Evolutionary conservation across 306 rosid species (phyloP), one percentile per base, ranked within the genome.

Genomic region (Pachyrhizus erosus): DNA sequence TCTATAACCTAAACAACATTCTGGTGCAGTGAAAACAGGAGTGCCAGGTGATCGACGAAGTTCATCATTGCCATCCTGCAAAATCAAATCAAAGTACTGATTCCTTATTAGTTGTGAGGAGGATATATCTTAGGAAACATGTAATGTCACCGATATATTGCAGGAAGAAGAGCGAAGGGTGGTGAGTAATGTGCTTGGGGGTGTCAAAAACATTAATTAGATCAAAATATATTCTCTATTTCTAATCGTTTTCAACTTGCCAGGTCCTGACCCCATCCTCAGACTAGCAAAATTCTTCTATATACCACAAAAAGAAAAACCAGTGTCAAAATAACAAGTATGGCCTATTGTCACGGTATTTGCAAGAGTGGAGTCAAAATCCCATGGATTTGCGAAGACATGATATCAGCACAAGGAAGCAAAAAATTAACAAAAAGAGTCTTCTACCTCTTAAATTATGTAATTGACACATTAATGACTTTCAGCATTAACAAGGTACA

Each of bases 11-110:
- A 96, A 85, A 85, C 97, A 92, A 83, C 99, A 96, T 85, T 96
- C 99, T 26, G 99, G 98, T 75, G 99, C 99, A 58, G 99, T 93
- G 88, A 96, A 96, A 90, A 96, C 99, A 71, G 99, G 99, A 80
- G 99, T 96, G 57, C 99, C 99, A 7, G 99, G 99, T 77, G 99
- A 96, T 42, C 99, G 92, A 23, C 98, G 97, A 57, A 96, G 97
- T 81, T 90, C 94, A 40, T 93, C 99, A 70, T 90, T 89, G 33
- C 92, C 94, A 82, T 92, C 97, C 99, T 96, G 89, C 85, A 89
- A 67, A 78, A 86, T 27, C 67, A 73, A 83, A 77, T 49, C 80
- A 86, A 24, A 73, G 27, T 45, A 62, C 14, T 7, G 31, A 49
- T 46, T 80, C 55, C 70, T 65, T 34, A 55, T 49, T 23, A 60